These are phyloP conservation scores for Cryptosporidium xiaoi DNA, from an alignment of 169 alveolate genomes.

Conservation along the genomic window DNA sequence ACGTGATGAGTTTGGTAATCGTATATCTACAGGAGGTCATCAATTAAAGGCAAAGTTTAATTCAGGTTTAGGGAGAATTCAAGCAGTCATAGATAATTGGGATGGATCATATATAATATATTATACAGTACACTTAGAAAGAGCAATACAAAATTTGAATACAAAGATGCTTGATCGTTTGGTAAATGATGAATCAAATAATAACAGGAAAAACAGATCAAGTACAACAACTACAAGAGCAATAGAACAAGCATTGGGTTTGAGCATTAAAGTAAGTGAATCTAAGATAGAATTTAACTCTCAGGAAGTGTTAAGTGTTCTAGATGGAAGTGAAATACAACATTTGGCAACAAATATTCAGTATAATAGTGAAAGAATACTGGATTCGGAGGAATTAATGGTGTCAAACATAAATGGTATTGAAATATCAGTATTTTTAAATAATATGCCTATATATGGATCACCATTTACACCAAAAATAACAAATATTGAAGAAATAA, in stretches of 20 bases:
- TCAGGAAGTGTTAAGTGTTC: slow-evolving; percentile 21
- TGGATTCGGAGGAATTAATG: slow-evolving; percentile 28
- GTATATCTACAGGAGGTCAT: slow-evolving; percentile 78
- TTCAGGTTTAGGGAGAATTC: slow-evolving; percentile 74
- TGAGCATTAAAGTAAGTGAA: slow-evolving; percentile 20
- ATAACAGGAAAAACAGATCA: slow-evolving; percentile 12
- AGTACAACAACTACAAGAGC: slow-evolving; percentile 57
- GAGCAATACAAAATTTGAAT: slow-evolving; percentile 34
- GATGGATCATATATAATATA: slow-evolving; percentile 75
- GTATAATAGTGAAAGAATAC: background rate
- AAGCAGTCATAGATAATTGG: slow-evolving; percentile 75
- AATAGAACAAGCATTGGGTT: slow-evolving; percentile 61
- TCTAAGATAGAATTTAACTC: slow-evolving; percentile 40
- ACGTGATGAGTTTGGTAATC: slow-evolving; percentile 75
- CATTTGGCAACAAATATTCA: slow-evolving; percentile 31
- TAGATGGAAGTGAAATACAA: slow-evolving; percentile 32
- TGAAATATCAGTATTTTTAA: slow-evolving; percentile 59
- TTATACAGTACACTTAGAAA: slow-evolving; percentile 72
- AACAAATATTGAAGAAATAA: slow-evolving; percentile 34
- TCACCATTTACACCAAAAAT: slow-evolving; percentile 65
- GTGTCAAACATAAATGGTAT: slow-evolving; percentile 47
- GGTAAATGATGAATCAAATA: background rate
- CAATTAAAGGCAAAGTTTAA: slow-evolving; percentile 67
- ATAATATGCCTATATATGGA: slow-evolving; percentile 66
- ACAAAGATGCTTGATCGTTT: slow-evolving; percentile 17